phyloP scores from a whole-genome alignment of 352 stramenopile species.

The Plasmopara viticola region DNA sequence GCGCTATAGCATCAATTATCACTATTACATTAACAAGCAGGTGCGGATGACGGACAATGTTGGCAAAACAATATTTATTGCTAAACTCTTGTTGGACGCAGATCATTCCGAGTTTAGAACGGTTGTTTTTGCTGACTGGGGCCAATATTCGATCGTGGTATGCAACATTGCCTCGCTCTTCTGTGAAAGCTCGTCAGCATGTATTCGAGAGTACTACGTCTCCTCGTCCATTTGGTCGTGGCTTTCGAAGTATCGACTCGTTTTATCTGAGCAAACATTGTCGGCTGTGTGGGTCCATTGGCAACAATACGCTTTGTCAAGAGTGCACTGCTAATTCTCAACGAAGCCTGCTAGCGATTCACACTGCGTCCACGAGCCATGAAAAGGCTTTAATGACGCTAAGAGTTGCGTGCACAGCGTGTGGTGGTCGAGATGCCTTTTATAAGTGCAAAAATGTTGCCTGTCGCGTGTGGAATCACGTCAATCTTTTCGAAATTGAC shows the following conservation, averaged over 20 bases:
- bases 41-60: slow-evolving; percentile 15
- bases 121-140: slow-evolving; percentile 72
- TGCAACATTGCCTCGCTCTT: slow-evolving; percentile 42
- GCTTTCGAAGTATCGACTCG: slow-evolving; percentile 61
- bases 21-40: slow-evolving; percentile 92
- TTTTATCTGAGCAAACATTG: slow-evolving; percentile 85
- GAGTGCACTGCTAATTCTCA: slow-evolving; percentile 51
- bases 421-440: slow-evolving; percentile 45
- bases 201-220: slow-evolving; percentile 12
- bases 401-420: slow-evolving; percentile 38
- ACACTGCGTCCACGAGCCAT: slow-evolving; percentile 31
- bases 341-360: slow-evolving; percentile 59
- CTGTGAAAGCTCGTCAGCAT: slow-evolving; percentile 49
- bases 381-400: slow-evolving; percentile 38
- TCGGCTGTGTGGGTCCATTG: slow-evolving; percentile 60
- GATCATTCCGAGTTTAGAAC: slow-evolving; percentile 81
- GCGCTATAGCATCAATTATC: slow-evolving; percentile 75
- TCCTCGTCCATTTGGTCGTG: slow-evolving; percentile 11
- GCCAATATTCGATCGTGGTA: slow-evolving; percentile 79
- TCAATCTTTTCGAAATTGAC: slow-evolving; percentile 33
- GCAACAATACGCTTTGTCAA: slow-evolving; percentile 42
- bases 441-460: slow-evolving; percentile 42
- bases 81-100: slow-evolving; percentile 13
- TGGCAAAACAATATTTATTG: neutral
- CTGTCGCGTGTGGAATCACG: slow-evolving; percentile 65